Evolutionary conservation across 805 yeast species (phyloP), one percentile per base, ranked within the genome.

Genomic region (Starmerella riodocensis): DNA sequence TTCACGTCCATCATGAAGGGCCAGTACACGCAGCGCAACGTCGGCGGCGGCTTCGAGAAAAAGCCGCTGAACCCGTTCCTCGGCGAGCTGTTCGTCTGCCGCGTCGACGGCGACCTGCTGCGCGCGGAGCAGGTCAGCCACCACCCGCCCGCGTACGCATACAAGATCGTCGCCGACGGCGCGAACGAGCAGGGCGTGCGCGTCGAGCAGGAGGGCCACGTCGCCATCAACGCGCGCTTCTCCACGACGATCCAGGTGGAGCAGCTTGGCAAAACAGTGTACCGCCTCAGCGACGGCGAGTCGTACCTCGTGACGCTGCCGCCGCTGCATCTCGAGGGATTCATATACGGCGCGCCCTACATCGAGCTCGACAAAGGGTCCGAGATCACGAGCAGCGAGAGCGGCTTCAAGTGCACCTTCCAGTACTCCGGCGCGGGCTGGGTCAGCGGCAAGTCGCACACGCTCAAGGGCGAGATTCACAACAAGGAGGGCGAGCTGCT

Each of bases 121-220:
- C 63, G 84, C 39, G 74, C 86, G 47, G 98, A 91, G 61, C 98
- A 91, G 62, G 96, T 91, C 12, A 76, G 86, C 46, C 98, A 91
- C 63, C 98, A 91, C 60, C 98, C 98, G 14, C 97, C 98, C 20
- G 78, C 81, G 26, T 86, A 97, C n/a, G 96, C 91, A 6, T 91
- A 85, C 57, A 73, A 85, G 31, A 71, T 91, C 40, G 64, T 72
- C 54, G 85, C 85, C 57, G 31, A 32, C 17, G 13, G n/a, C 12
- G 33, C 31, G 16, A 27, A 27, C 13, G 80, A 76, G 46, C 72
- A 74, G 53, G 69, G 78, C 58, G 69, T 76, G 25, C 61, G 65
- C 30, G 65, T 84, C 43, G 80, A 85, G 59, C 65, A 85, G 46
- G 81, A 86, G 59, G 98, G 98, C 39, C 88, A 83, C 63, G 86